Evolutionary conservation across 1,139 yeast species (phyloP).

Genomic region (Taphrina betulina): DNA sequence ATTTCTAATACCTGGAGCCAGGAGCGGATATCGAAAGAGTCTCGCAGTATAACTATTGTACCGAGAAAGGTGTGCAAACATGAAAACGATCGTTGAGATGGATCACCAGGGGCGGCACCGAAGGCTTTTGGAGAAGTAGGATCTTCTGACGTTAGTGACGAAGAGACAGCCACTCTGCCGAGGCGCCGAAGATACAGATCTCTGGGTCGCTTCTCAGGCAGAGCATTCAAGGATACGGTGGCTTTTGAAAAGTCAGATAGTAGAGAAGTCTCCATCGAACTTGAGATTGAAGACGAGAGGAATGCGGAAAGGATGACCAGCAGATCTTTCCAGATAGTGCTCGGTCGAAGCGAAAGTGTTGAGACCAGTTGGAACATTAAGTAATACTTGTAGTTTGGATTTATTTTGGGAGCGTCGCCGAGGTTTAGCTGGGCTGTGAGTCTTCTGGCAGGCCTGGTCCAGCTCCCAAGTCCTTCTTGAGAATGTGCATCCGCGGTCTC

Average conservation of each 20-base stretch:
- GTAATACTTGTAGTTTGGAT: constrained; percentile 3
- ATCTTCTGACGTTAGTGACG: background rate
- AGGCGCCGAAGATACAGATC: constrained; percentile 19
- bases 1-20: constrained; percentile 23
- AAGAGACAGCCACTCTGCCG: constrained; percentile 20
- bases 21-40: constrained; percentile 2
- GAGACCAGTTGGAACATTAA: constrained; percentile 2
- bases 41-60: background rate
- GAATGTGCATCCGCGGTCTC: background rate
- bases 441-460: constrained; percentile 2
- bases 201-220: constrained; percentile 5
- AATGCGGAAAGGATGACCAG: constrained; percentile 17
- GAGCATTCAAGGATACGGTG: background rate
- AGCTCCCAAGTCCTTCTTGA: background rate
- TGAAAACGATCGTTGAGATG: constrained; percentile 14
- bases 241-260: background rate
- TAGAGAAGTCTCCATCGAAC: constrained; percentile 1
- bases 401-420: background rate
- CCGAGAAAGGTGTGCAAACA: constrained; percentile 13
- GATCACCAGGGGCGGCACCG: background rate
- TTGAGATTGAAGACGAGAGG: constrained; percentile 14
- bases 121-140: background rate
- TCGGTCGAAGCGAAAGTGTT: constrained; percentile 3
- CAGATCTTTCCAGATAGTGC: constrained; percentile 10
- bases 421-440: background rate